Evolutionary conservation across 352 stramenopile genomes (phyloP), one percentile per base, ranked within the genome.

Genomic region (Aphanomyces astaci): DNA sequence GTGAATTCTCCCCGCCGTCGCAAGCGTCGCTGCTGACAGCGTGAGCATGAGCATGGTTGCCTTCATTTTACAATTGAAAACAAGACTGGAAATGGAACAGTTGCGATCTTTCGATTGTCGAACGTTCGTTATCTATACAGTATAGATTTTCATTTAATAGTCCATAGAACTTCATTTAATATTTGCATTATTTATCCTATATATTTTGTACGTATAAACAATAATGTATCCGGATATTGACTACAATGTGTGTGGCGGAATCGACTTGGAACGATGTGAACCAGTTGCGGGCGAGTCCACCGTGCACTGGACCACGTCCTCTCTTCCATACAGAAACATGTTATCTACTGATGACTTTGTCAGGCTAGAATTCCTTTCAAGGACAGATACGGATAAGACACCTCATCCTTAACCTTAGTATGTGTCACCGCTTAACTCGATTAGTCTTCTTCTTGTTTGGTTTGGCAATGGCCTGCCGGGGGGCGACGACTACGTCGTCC

Each of bases 371-470:
- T 88, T 88, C 75, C 82, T 70, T 76, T 75, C 73, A 88, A 94
- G 83, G 85, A 94, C 85, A 94, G 85, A 92, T 94, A 94, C 85
- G 83, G 83, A 88, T 89, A 68, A 77, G 73, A 92, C 82, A 92
- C 32, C 53, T 33, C n/a, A n/a, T 1, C n/a, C 19, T 32, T n/a
- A n/a, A n/a, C n/a, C n/a, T n/a, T n/a, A n/a, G n/a, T n/a, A n/a
- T n/a, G n/a, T n/a, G n/a, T n/a, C 24, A 33, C 30, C 27, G 4
- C 30, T 30, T 32, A 25, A 10, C 25, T 15, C n/a, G 51, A 30
- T 2, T 36, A 19, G 7, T 59, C 11, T 19, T 1, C 33, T 11
- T 59, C 22, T 30, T 59, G 17, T n/a, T 7, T 15, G n/a, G 48
- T 10, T 31, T 30, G 13, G 48, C 48, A 25, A 11, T 22, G 10